Evolutionary conservation across 768 basidiomycete species (phyloP).

Genomic region (Podaxis sp.): DNA sequence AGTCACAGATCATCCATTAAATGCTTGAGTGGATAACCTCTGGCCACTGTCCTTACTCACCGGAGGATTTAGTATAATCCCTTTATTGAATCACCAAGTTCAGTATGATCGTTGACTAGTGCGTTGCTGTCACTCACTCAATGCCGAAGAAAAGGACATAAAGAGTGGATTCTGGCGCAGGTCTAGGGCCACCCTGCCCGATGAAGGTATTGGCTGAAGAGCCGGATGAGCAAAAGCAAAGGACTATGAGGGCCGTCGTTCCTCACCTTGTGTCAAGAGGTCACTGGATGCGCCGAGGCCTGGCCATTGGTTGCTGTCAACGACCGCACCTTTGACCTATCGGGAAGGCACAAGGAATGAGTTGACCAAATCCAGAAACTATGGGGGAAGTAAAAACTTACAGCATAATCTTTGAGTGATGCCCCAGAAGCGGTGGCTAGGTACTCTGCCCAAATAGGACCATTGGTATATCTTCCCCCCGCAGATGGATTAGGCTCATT

Average conservation of each 20-base stretch:
- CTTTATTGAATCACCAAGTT: constrained; percentile 23
- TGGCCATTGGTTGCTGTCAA: constrained; percentile 27
- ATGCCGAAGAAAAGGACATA: constrained; percentile 56
- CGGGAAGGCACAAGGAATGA: neutral
- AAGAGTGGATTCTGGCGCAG: constrained; percentile 41
- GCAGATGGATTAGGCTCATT: constrained; percentile 44
- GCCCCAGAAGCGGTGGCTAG: constrained; percentile 40
- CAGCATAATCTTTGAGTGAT: constrained; percentile 50
- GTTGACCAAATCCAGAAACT: neutral
- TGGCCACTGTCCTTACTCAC: constrained; percentile 22
- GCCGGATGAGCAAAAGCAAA: neutral
- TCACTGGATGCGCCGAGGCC: constrained; percentile 15
- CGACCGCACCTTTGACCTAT: constrained; percentile 29
- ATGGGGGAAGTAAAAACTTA: constrained; percentile 23
- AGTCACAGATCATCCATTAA: neutral
- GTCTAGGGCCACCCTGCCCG: constrained; percentile 22
- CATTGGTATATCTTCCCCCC: constrained; percentile 52
- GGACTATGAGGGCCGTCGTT: neutral
- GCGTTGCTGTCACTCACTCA: constrained; percentile 32
- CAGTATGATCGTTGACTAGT: neutral
- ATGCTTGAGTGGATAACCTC: no score
- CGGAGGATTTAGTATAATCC: constrained; percentile 37
- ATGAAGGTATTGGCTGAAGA: constrained; percentile 23
- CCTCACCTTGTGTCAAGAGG: constrained; percentile 27
- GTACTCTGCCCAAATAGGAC: constrained; percentile 49